Base-by-base conservation (phyloP, 2,329 filamentous ascomycete genomes). In the Drechslerella stenobrocha region DNA sequence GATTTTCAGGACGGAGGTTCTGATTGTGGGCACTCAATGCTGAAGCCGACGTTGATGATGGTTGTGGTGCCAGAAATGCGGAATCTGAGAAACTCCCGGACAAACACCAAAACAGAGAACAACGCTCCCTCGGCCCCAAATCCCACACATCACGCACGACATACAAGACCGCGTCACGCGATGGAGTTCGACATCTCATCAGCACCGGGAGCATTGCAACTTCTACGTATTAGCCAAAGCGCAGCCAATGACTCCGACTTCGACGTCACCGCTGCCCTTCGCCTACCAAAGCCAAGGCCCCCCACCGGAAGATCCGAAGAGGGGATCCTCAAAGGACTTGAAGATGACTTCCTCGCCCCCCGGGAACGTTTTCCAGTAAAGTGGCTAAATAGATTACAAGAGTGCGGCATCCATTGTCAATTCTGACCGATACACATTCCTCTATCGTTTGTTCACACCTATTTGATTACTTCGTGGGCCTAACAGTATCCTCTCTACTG, bases 331-430 rank as follows among this genome's bases (percentile, higher is more conserved):
- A 35, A 69, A 32, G 53, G 70, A 67, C 81, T 97, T 3, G 90
- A 95, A 77, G 74, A 81, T 56, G 85, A 88, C 46, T 93, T 92
- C 73, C 80, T 98, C 23, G 84, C 84, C 1, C 92, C 93, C 0
- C 89, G 89, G 1, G 82, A 85, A 3, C 82, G 83, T 1, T 96
- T 98, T 78, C 90, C 86, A 30, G 80, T 84, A 2, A 85, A 87
- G 74, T 97, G 93, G 90, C 82, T 98, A 64, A 90, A 96, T 76
- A 83, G 84, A 57, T 78, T 97, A 42, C 93, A 98, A 77, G 89
- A 92, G 81, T 84, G 76, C 61, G 78, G 72, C 18, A 22, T 59
- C 80, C 82, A 74, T 44, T 40, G 28, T 52, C 24, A 52, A 37
- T 47, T 24, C 52, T 50, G 15, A 40, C 40, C 48, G 34, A 59